Conservation (phyloP, 768 basidiomycete species). For the Serpula lacrymans region DNA sequence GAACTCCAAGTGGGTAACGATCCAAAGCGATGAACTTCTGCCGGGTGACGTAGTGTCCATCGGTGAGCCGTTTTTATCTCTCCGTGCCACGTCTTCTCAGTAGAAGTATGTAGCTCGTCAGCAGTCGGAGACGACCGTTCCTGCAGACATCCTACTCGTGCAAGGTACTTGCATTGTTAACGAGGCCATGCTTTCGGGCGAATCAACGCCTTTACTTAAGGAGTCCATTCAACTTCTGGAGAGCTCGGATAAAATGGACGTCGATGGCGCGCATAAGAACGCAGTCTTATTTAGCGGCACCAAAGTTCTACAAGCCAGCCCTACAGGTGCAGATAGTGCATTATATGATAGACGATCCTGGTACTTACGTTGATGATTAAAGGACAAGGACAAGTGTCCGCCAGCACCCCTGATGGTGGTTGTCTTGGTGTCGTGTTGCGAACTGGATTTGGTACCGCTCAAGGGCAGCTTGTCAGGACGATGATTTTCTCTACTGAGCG, state of each 20-base stretch:
- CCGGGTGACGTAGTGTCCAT: constrained; percentile 90
- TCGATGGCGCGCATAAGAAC: constrained; percentile 85
- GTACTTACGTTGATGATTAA: not conserved
- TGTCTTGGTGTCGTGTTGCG: constrained; percentile 90
- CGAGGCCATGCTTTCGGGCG: constrained; percentile 98
- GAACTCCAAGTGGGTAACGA: constrained; percentile 71
- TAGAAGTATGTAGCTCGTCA: constrained; percentile 46
- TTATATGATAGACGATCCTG: constrained; percentile 6
- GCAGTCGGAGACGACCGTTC: constrained; percentile 80
- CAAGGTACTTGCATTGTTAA: constrained; percentile 95
- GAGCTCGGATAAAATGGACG: constrained; percentile 69
- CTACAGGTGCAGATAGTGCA: constrained; percentile 44
- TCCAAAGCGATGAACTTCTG: constrained; percentile 83
- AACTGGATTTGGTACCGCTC: constrained; percentile 96
- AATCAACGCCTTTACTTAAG: constrained; percentile 95
- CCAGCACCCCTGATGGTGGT: constrained; percentile 84
- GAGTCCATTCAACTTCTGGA: constrained; percentile 90
- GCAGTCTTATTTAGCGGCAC: constrained; percentile 92
- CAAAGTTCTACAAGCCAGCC: constrained; percentile 85
- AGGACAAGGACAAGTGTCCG: constrained; percentile 33
- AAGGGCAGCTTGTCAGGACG: constrained; percentile 94
- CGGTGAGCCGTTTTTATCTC: constrained; percentile 43
- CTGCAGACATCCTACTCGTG: constrained; percentile 91
- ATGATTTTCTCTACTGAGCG: constrained; percentile 99
- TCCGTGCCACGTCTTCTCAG: not conserved